Conservation (phyloP, 345 rosid species). For the Cardamine occulta region DNA sequence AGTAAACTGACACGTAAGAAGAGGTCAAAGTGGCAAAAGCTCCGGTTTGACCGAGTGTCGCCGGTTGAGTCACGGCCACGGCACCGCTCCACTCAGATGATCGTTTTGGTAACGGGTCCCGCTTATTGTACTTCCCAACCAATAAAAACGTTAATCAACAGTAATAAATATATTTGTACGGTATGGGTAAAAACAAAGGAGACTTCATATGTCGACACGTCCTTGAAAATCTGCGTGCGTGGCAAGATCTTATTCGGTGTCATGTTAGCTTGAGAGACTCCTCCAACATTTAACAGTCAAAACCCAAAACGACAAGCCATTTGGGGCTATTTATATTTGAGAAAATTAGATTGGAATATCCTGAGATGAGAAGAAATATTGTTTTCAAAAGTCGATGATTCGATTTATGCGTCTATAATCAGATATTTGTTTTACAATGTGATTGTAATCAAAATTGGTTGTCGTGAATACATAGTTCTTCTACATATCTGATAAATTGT, state of each 20-base stretch:
- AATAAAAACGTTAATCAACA: neutral
- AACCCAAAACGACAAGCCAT: neutral
- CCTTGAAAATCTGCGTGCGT: neutral
- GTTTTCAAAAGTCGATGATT: neutral
- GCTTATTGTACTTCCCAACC: slow-evolving; percentile 22
- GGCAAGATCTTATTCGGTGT: slow-evolving; percentile 8
- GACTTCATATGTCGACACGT: neutral
- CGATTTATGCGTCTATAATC: neutral
- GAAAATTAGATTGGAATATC: neutral
- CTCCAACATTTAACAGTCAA: neutral
- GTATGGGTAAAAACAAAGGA: neutral
- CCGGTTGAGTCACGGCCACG: slow-evolving; percentile 68
- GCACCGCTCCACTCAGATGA: slow-evolving; percentile 36
- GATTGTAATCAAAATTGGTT: neutral
- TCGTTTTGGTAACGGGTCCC: slow-evolving; percentile 15
- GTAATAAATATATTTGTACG: slow-evolving; percentile 1
- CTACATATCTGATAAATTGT: neutral
- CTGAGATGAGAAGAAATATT: neutral
- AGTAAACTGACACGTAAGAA: slow-evolving; percentile 36
- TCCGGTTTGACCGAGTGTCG: slow-evolving; percentile 57
- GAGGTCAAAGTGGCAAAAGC: slow-evolving; percentile 56
- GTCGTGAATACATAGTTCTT: neutral
- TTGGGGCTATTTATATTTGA: neutral
- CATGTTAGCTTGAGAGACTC: neutral
- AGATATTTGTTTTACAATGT: neutral